phyloP scores from a whole-genome alignment of 306 rosid genomes.

The Purshia tridentata region DNA sequence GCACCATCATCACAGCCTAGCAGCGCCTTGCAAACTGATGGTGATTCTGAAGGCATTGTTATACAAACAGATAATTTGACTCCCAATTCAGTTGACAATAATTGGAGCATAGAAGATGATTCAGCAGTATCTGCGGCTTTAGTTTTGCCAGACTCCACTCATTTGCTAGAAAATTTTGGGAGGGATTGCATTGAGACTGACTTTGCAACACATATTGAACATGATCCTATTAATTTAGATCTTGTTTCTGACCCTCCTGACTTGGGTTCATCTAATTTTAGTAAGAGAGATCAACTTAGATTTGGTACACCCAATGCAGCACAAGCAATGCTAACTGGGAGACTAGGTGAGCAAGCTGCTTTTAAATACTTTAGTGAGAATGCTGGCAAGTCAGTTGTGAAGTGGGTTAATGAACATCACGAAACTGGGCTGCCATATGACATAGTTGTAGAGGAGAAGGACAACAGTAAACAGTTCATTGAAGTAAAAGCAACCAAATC shows the following conservation, averaged over 20 bases:
- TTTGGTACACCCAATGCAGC: conserved; percentile 53
- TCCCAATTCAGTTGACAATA: conserved; percentile 39
- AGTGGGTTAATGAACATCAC: conserved; percentile 70
- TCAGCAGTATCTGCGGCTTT: conserved; percentile 36
- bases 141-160: conserved; percentile 32
- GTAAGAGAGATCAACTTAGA: conserved; percentile 49
- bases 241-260: conserved; percentile 22
- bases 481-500: conserved; percentile 90
- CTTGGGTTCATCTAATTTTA: conserved; percentile 29
- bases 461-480: conserved; percentile 41
- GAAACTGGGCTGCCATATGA: conserved; percentile 87
- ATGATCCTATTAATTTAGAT: conserved; percentile 31
- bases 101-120: conserved; percentile 42
- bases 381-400: conserved; percentile 43
- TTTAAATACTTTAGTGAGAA: conserved; percentile 53
- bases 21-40: conserved; percentile 31
- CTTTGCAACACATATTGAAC: conserved; percentile 22
- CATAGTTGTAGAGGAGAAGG: conserved; percentile 48
- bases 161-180: conserved; percentile 30
- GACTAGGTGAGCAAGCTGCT: conserved; percentile 75
- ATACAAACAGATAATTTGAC: conserved; percentile 31
- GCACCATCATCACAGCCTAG: conserved; percentile 35
- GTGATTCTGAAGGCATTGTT: conserved; percentile 28
- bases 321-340: conserved; percentile 59
- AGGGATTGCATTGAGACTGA: conserved; percentile 29